Evolutionary conservation across 176 grass and related monocot species (phyloP), one percentile per base, ranked within the genome.

Genomic region (Poa pratensis): DNA sequence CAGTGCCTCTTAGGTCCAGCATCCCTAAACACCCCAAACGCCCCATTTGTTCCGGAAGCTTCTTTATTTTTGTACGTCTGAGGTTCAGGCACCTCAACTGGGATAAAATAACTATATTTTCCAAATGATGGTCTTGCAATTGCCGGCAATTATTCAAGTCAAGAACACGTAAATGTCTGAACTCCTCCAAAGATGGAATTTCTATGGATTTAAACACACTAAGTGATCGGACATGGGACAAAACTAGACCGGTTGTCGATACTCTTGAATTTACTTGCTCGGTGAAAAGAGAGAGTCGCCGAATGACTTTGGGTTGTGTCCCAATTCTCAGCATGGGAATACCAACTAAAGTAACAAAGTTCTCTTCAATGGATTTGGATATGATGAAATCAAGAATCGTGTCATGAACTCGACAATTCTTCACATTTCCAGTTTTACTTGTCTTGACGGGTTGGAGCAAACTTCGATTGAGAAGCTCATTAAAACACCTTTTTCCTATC

Each of bases 271-370:
- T 17, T 22, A 9, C 14, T 12, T 7, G 0, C 10, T 59, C 12
- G 14, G 77, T 24, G 37, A 32, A 39, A 39, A 80, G 40, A 6
- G 77, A 49, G 11, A 80, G 15, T 0, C 59, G 77, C 0, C 77
- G 59, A 3, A 46, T 13, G 45, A 80, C 77, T 40, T 65, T 46
- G 9, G 0, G 0, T 46, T 46, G 45, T 13, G 45, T 46, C 10
- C 39, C 39, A 40, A 46, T 13, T 46, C 0, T 46, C 11, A 13
- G 2, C 0, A 46, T 3, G 45, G 12, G 12, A 5, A 26, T 14
- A 79, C 20, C 6, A 8, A 63, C 7, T 79, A 79, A 7, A 61
- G 54, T 78, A 61, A 79, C 15, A 28, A 79, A 63, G 40, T 79
- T 79, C 54, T 79, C 76, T 46, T 79, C 76, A 8, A 27, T 9